Evolutionary conservation across 2,329 filamentous ascomycete genomes (phyloP), one percentile per base, ranked within the genome.

Genomic region (Parascedosporium putredinis): DNA sequence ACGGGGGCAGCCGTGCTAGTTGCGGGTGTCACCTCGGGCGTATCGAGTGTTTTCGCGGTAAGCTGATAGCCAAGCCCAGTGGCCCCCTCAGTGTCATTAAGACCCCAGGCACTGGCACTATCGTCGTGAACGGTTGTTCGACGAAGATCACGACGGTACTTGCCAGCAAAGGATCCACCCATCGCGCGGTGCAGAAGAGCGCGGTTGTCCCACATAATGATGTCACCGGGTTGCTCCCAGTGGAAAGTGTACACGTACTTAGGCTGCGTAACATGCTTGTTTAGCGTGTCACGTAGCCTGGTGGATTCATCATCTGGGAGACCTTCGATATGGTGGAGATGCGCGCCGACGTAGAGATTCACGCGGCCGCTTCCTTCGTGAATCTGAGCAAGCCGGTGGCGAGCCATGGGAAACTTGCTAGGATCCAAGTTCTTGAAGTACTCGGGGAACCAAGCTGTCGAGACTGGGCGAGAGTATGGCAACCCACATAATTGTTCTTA

Each of bases 161-260:
- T 71, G 0, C 72, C 70, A 51, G 69, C 67, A 52, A 74, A 78
- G 0, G 59, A 58, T 0, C 76, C 76, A 1, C 65, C 63, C 1
- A 67, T 69, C 0, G 74, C 74, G 5, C 75, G 62, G 59, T 82
- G 77, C 66, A 80, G 68, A 10, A 74, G 71, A 46, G 67, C 70
- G 0, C 73, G 73, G 57, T 81, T 81, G 55, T 82, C 78, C 78
- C 78, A 81, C 20, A 77, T 66, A n/a, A 81, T 59, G 51, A 81
- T 45, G 56, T 81, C 78, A 0, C 73, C 69, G 0, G 62, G 56
- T 6, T 68, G 57, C 23, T 70, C 54, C 76, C 76, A 81, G 34
- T 64, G 58, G 4, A 79, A 65, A 3, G 62, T 65, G 7, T 72
- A 52, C 0, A 67, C 58, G 55, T 75, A 74, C 56, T 72, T 72